Conservation (phyloP, 768 basidiomycete species). For the Suillus paluster region DNA sequence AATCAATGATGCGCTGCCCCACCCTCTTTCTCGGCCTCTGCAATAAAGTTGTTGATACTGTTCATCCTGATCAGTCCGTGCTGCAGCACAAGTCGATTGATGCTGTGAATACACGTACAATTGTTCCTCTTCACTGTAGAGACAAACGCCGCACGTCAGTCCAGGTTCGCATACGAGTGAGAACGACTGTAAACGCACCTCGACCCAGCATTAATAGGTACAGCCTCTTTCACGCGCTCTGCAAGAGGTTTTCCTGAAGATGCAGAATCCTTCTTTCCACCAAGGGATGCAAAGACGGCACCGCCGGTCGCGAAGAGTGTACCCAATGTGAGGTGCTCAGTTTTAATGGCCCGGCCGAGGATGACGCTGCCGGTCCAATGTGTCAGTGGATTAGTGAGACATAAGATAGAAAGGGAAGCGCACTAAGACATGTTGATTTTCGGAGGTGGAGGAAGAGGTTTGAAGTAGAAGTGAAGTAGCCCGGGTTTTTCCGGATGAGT, state of each 20-base stretch:
- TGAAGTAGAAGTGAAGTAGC: constrained; percentile 21
- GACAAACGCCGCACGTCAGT: constrained; percentile 12
- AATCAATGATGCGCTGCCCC: constrained; percentile 41
- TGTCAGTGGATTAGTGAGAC: constrained; percentile 12
- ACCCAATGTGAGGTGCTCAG: constrained; percentile 77
- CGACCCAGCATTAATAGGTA: constrained; percentile 67
- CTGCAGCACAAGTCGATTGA: constrained; percentile 27
- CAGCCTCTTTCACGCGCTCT: constrained; percentile 62
- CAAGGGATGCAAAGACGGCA: constrained; percentile 55
- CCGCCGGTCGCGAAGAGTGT: constrained; percentile 63
- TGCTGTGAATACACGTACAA: constrained; percentile 59
- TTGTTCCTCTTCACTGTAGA: constrained; percentile 76
- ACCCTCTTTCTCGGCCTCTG: constrained; percentile 75
- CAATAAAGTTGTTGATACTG: constrained; percentile 82
- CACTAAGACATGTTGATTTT: constrained; percentile 48
- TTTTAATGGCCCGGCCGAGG: constrained; percentile 79
- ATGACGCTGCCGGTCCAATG: constrained; percentile 56
- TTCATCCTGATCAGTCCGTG: constrained; percentile 51
- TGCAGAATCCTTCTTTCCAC: constrained; percentile 53
- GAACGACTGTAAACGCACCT: constrained; percentile 51
- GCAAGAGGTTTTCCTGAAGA: constrained; percentile 48
- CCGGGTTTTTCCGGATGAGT: constrained; percentile 23
- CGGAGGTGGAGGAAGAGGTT: constrained; percentile 9
- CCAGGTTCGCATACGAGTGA: background rate
- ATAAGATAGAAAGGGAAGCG: constrained; percentile 18